Conservation (phyloP, 108 stramenopile species). For the Nannochloropsis granulata region DNA sequence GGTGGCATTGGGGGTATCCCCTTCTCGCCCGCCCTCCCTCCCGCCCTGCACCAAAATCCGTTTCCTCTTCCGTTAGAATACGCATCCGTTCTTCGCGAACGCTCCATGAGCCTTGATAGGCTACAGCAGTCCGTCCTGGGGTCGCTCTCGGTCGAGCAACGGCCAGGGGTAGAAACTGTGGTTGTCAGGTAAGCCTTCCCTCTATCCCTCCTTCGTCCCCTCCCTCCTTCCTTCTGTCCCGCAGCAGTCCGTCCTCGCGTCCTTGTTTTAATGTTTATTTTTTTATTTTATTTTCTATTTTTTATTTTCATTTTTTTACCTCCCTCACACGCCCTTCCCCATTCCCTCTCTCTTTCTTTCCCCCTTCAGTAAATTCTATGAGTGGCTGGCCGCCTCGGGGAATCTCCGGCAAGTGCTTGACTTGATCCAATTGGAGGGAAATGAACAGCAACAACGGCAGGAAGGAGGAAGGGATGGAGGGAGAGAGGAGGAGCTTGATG, state of each 20-base stretch:
- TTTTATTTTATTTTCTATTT: too few species aligned
- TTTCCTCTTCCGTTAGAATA: conserved; percentile 19
- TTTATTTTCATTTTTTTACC: too few species aligned
- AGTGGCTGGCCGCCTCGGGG: conserved; percentile 76
- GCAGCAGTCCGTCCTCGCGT: neutral
- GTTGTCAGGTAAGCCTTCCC: neutral
- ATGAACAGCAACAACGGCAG: neutral
- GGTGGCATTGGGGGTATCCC: neutral
- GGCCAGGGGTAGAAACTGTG: neutral
- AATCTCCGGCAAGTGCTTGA: conserved; percentile 79
- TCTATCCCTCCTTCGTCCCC: neutral
- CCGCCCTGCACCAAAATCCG: neutral
- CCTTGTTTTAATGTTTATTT: conserved; percentile 17
- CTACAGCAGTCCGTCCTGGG: neutral
- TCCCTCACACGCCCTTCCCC: neutral
- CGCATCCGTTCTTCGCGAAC: conserved; percentile 13
- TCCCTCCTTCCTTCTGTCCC: neutral
- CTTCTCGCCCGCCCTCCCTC: neutral
- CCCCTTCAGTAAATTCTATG: conserved; percentile 39
- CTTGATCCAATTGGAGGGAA: conserved; percentile 49
- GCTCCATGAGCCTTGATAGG: neutral
- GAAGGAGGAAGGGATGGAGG: neutral
- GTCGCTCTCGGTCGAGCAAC: neutral
- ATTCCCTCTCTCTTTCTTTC: neutral
- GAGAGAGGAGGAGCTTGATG: neutral